A percentile compares a stretch with the other conserved stretches of the same genome.
phyloP scores from a whole-genome alignment of 805 yeast species.

The Nakazawaea wyomingensis region DNA sequence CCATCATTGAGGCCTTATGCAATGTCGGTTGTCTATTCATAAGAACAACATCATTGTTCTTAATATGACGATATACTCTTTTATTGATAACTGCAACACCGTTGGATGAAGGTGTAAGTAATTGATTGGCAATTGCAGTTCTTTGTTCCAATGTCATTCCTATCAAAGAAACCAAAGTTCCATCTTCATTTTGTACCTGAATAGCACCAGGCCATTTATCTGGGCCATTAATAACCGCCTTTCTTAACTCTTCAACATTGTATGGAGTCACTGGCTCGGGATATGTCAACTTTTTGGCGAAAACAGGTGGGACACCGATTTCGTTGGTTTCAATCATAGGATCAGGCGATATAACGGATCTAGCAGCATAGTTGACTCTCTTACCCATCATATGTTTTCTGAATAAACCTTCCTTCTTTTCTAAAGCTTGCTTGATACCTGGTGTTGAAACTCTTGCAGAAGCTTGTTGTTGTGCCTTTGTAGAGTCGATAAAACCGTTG shows the following conservation, averaged over 20 bases:
- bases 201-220: slow-evolving; percentile 98
- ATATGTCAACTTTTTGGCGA: slow-evolving; percentile 90
- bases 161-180: slow-evolving; percentile 69
- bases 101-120: slow-evolving; percentile 74
- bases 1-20: slow-evolving; percentile 99
- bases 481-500: slow-evolving; percentile 86
- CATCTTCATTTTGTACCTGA: slow-evolving; percentile 94
- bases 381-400: slow-evolving; percentile 99
- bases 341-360: slow-evolving; percentile 98
- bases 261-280: slow-evolving; percentile 97
- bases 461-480: slow-evolving; percentile 76
- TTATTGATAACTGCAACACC: slow-evolving; percentile 70
- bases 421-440: slow-evolving; percentile 95
- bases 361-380: slow-evolving; percentile 97
- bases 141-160: slow-evolving; percentile 94
- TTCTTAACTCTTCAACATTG: slow-evolving; percentile 84
- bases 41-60: slow-evolving; percentile 89
- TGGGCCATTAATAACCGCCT: slow-evolving; percentile 97
- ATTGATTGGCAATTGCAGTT: slow-evolving; percentile 89
- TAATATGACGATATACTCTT: slow-evolving; percentile 91
- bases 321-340: slow-evolving; percentile 97
- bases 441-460: slow-evolving; percentile 70
- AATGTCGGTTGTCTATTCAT: slow-evolving; percentile 99
- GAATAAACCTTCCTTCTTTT: slow-evolving; percentile 97
- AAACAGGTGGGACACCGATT: slow-evolving; percentile 98